These are phyloP conservation scores for Aureobasidium leucospermi DNA, from an alignment of 2,329 filamentous ascomycete genomes.

Conservation along the genomic window DNA sequence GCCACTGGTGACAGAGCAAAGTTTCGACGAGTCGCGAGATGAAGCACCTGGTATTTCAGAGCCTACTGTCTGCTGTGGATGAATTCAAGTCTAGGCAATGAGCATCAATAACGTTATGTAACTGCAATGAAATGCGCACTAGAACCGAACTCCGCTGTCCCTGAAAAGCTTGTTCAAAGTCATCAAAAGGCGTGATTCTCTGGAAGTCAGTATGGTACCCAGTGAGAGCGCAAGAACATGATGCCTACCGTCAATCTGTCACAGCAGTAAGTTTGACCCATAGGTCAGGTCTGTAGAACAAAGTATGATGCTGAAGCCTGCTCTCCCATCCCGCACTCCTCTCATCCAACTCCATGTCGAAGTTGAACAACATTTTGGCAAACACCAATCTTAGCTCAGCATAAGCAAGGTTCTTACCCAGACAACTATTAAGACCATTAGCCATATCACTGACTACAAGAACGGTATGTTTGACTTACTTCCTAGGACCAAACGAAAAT, in stretches of 20 bases:
- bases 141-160: no score
- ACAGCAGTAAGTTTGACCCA: conserved; percentile 20
- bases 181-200: no score
- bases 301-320: conserved; percentile 11
- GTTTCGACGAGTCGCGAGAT: background rate
- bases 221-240: background rate
- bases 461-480: background rate
- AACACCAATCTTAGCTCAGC: conserved; percentile 33
- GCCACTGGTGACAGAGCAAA: background rate
- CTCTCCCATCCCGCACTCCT: conserved; percentile 20
- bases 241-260: background rate
- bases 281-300: conserved; percentile 17
- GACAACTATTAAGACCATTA: conserved; percentile 4
- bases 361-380: conserved; percentile 33
- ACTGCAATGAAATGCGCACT: no score
- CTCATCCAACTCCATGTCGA: conserved; percentile 30
- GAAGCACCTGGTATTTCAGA: background rate
- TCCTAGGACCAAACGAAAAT: conserved; percentile 30
- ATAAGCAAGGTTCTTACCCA: conserved; percentile 28
- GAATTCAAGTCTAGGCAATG: no score
- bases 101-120: no score
- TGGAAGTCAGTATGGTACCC: no score
- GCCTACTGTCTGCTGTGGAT: conserved; percentile 9
- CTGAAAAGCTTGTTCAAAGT: no score
- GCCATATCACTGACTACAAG: background rate